A percentile compares a stretch with the other conserved stretches of the same genome.
phyloP scores from a whole-genome alignment of 148 eudicot species.

The Arbutus unedo region DNA sequence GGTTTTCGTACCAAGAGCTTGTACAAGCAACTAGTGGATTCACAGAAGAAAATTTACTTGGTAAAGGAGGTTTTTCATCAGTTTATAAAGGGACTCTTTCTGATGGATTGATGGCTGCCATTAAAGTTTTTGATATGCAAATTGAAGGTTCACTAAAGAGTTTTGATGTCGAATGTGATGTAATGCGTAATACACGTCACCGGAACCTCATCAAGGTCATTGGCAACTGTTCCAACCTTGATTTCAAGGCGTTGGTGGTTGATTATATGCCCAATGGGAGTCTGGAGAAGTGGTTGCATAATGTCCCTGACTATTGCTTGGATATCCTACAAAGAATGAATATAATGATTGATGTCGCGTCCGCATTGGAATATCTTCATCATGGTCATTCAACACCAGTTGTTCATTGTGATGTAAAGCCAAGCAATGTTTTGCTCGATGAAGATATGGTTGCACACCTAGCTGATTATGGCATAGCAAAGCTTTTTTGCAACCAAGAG shows the following conservation, averaged over 20 bases:
- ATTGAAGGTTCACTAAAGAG: conserved; percentile 11
- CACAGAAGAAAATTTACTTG: conserved; percentile 2
- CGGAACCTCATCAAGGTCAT: conserved; percentile 13
- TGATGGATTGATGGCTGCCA: not conserved
- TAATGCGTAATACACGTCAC: conserved; percentile 7
- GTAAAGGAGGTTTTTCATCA: conserved; percentile 12
- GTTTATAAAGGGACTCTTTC: conserved; percentile 11
- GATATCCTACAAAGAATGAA: conserved; percentile 3
- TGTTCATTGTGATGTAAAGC: conserved; percentile 15
- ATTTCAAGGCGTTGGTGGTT: conserved; percentile 10
- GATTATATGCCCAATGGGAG: conserved; percentile 17
- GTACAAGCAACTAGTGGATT: conserved; percentile 5
- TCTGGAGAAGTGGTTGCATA: conserved; percentile 10
- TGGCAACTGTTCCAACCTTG: conserved; percentile 12
- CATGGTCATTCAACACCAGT: not conserved
- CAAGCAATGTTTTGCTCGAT: conserved; percentile 12
- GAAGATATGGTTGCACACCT: conserved; percentile 15
- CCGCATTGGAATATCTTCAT: conserved; percentile 15
- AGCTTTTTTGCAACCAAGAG: not conserved
- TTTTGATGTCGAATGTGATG: conserved; percentile 7
- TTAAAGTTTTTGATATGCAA: conserved; percentile 6
- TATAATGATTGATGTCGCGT: conserved; percentile 18
- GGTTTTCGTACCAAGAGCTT: conserved; percentile 16
- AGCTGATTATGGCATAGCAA: conserved; percentile 14
- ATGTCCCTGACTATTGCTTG: not conserved